Base-by-base conservation (phyloP, 805 yeast genomes). In the Danielia oregonensis region DNA sequence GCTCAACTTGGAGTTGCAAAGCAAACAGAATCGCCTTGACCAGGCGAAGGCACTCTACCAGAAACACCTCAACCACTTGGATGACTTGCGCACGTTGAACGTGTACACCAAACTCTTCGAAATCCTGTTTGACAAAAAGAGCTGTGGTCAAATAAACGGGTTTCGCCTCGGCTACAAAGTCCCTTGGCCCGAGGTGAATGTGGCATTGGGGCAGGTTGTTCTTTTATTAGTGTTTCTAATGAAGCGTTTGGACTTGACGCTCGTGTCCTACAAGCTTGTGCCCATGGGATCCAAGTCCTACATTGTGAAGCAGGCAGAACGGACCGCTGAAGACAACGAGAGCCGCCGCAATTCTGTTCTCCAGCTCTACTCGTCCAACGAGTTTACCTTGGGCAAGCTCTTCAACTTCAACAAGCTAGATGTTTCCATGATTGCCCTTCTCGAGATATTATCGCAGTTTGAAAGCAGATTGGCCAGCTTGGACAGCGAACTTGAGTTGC, bases 161-260 rank as follows among this genome's bases (percentile, higher is more conserved):
- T 67, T 86, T 17, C 61, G 96, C 37, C 55, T 91, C n/a, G 97
- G 97, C 0, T 58, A 64, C 34, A 74, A 70, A 40, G 85, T 89
- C 0, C 82, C 94, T 2, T 87, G 95, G 95, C 77, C 86, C 35
- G 97, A 89, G 49, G 81, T 87, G 27, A 89, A 88, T 53, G 93
- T 94, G 2, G 96, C 95, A 0, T 61, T 89, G 48, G 97, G 97
- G 0, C 96, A 89, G 46, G 63, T 89, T 2, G 74, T 86, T 2
- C 60, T 87, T 9, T 58, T 91, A 13, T 54, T 89, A 19, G 70
- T 81, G 0, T 85, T 91, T 1, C 69, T 88, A 3, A 59, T 75
- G 1, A 63, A 75, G 9, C 67, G 80, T 28, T 64, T 87, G 19
- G 67, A 74, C 6, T 55, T 86, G 17, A 68, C 68, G 21, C 53